Base-by-base conservation (phyloP, 805 yeast genomes). In the Teunomyces funiuensis region DNA sequence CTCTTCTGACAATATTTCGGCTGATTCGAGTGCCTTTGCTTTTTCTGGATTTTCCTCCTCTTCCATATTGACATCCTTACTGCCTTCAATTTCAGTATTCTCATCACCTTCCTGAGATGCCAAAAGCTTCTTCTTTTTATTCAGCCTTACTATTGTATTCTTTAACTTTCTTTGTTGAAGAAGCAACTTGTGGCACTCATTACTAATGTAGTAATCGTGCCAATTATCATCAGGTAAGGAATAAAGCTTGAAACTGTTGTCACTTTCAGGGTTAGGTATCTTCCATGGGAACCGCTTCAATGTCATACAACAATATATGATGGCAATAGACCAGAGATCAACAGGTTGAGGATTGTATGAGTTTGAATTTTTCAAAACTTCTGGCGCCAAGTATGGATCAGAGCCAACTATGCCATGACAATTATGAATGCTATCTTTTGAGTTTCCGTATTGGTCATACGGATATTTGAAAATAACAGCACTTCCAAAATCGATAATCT, bases 331-430 rank as follows among this genome's bases (percentile, higher is more conserved):
- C 95, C 95, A 86, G 23, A 86, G 75, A 63, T 86, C 95, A 20
- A 84, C 89, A 27, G 79, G 78, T 57, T 81, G 82, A 8, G 95
- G 90, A 59, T 86, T 88, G 57, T 85, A 86, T 39, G 71, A 66
- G 47, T 66, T 67, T 45, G 66, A 66, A 22, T 74, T 74, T 40
- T 83, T 50, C 40, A 58, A 67, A 13, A 85, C 90, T 62, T 86
- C 95, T 0, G 95, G 95, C 1, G 93, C 93, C 52, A 86, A 71
- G 59, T 86, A 86, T 8, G 95, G 95, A 63, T 86, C 95, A 11
- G 88, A 81, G 9, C 95, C 95, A 42, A 85, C 90, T 46, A 86
- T 77, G 5, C 93, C 93, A 52, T 79, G 88, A 6, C 61, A 57
- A 39, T 51, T 41, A 38, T 57, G 61, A 19, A 58, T 50, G 39